Evolutionary conservation across 2,329 filamentous ascomycete species (phyloP), one percentile per base, ranked within the genome.

Genomic region (Colletotrichum aenigma): DNA sequence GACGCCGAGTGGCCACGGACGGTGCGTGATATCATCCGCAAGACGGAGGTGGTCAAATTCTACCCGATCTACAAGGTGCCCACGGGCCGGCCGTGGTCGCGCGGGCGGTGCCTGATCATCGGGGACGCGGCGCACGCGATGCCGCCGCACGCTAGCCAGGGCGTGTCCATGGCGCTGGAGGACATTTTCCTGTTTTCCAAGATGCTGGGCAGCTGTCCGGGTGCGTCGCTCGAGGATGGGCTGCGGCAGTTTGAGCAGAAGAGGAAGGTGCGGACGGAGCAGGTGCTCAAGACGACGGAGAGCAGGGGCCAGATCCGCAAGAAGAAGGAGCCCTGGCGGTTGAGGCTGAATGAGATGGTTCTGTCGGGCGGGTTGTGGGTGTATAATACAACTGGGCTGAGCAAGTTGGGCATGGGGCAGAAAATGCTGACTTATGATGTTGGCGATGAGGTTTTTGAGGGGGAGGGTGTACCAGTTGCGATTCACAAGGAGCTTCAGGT

Each of bases 91-190:
- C 69, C 71, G 16, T 86, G 84, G 84, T 82, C 71, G 26, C 82
- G 78, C 38, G 85, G 91, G 4, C 76, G 80, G 12, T 79, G 79
- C 60, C 84, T 92, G 6, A 81, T 92, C 3, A 81, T 91, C 4
- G 91, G 90, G 6, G 90, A 92, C 80, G 89, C 89, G 3, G 90
- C 89, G 1, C 90, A 92, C 81, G 89, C 90, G 0, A 83, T 92
- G 71, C 87, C 88, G 3, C 86, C 90, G 1, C 88, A 86, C 7
- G 87, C 87, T 0, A 89, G 90, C 3, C 90, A 92, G 80, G 91
- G 90, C 0, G 86, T 88, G 1, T 88, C 86, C 6, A 90, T 91
- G 80, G 90, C 88, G 0, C 79, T 92, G 13, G 90, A 92, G 79
- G 90, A 92, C 80, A 85, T 85, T 0, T 87, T 89, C 76, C 83